Base-by-base conservation (phyloP, 306 rosid species). In the Rosa multiflora region DNA sequence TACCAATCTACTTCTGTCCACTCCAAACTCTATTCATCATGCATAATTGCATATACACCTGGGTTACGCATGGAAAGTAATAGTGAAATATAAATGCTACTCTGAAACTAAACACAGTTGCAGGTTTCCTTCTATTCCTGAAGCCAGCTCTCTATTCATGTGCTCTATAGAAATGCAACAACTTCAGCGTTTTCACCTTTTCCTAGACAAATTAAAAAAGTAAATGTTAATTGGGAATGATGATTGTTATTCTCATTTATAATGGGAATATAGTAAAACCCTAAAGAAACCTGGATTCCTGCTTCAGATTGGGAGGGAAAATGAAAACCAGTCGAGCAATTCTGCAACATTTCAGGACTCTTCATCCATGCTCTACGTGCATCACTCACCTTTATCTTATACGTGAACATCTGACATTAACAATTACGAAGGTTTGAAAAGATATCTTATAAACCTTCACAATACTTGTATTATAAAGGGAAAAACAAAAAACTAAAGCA, bases 271-370 rank as follows among this genome's bases (percentile, higher is more conserved):
- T 23, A 18, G 73, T 11, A 76, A 44, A 80, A 67, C 73, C 58
- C 61, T 12, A 58, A 39, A 73, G 44, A 72, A 76, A 94, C 99
- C 97, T 92, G 91, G 49, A 80, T 48, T 63, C 77, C 84, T 78
- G 80, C 90, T 62, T 80, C 89, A 37, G 76, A 63, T 72, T 85
- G 77, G 23, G 76, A 71, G 61, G 97, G 95, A 80, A 94, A 92
- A 73, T 82, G 88, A 84, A 94, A 88, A 47, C 99, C 99, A 8
- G 85, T 88, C 20, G 99, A 94, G 83, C 99, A 92, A 81, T 91
- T 94, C 76, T 80, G 85, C 87, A 91, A 76, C 37, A 83, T 76
- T 83, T 94, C 99, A 26, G 99, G 94, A 70, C 87, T 94, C 83
- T 82, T 86, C 83, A 91, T 91, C 97, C 97, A 94, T 39, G 90